Evolutionary conservation across 2,329 filamentous ascomycete species (phyloP).

Genomic region (Ophiostoma quercus): DNA sequence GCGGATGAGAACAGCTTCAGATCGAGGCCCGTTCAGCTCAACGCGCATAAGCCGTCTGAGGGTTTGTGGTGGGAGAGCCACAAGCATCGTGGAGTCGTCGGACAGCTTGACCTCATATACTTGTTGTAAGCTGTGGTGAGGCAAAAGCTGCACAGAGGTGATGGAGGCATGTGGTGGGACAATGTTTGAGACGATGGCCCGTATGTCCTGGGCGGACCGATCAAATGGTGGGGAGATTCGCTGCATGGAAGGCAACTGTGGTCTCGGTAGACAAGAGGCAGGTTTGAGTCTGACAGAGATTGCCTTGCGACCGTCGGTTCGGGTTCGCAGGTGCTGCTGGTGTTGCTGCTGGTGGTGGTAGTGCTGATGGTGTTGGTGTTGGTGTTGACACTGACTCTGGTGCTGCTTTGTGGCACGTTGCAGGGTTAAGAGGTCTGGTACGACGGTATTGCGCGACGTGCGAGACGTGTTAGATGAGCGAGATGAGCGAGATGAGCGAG

Average conservation of each 20-base stretch:
- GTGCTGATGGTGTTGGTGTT: not conserved
- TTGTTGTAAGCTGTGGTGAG: conserved; percentile 36
- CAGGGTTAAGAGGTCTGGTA: conserved; percentile 19
- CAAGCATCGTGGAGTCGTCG: conserved; percentile 39
- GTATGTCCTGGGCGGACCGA: conserved; percentile 32
- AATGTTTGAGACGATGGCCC: conserved; percentile 34
- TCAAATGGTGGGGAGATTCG: conserved; percentile 29
- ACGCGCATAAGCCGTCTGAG: conserved; percentile 43
- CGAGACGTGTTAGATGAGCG: conserved; percentile 10
- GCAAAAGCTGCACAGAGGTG: conserved; percentile 34
- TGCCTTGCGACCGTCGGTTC: conserved; percentile 20
- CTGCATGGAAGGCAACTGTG: conserved; percentile 34
- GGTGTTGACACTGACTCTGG: not conserved
- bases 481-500: conserved; percentile 6
- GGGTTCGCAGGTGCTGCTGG: conserved; percentile 14
- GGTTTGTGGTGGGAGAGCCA: conserved; percentile 42
- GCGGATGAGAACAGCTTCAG: conserved; percentile 43
- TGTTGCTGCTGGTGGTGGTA: not conserved
- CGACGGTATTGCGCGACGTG: conserved; percentile 13
- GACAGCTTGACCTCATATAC: conserved; percentile 42
- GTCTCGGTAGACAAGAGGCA: conserved; percentile 12
- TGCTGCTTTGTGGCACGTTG: conserved; percentile 25
- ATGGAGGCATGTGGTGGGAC: conserved; percentile 34
- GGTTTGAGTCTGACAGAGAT: conserved; percentile 24
- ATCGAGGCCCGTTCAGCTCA: conserved; percentile 42